Conservation (phyloP, 2,329 filamentous ascomycete genomes). For the Aspergillus piperis region DNA sequence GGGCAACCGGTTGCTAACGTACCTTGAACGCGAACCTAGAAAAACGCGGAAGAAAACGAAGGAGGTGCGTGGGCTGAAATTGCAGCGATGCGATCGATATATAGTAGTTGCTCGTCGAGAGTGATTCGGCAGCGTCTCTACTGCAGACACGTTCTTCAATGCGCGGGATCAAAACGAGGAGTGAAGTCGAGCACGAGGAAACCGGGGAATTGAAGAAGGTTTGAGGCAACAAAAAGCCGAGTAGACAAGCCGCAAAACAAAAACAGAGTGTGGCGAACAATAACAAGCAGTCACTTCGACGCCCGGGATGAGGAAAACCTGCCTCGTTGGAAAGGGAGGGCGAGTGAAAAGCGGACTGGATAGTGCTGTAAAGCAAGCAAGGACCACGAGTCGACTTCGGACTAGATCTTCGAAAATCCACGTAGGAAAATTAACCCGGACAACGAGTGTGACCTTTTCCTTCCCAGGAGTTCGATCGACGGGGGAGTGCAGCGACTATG, state of each 20-base stretch:
- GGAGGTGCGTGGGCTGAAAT: neutral
- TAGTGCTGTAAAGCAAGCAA: constrained; percentile 10
- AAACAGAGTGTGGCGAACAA: neutral
- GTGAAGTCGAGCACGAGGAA: constrained; percentile 20
- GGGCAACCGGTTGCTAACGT: constrained; percentile 24
- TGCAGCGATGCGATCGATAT: neutral
- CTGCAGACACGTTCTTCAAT: constrained; percentile 19
- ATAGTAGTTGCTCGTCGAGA: constrained; percentile 2
- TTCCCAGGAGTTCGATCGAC: constrained; percentile 16
- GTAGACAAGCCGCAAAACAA: neutral
- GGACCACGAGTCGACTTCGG: constrained; percentile 7
- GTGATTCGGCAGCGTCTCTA: neutral
- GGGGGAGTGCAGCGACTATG: constrained; percentile 11
- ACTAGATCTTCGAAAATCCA: neutral
- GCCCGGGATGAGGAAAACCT: constrained; percentile 6
- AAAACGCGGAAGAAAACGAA: constrained; percentile 1
- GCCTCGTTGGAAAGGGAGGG: constrained; percentile 8
- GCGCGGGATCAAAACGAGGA: constrained; percentile 18
- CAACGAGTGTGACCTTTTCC: neutral
- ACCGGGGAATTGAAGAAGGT: constrained; percentile 17
- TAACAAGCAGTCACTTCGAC: neutral
- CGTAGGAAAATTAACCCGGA: neutral
- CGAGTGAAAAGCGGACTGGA: neutral
- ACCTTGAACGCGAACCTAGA: constrained; percentile 17
- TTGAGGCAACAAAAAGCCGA: constrained; percentile 13